A percentile compares a stretch with the other conserved stretches of the same genome.
Conservation (phyloP, 495 filamentous ascomycete species). For the Cercophora scortea region DNA sequence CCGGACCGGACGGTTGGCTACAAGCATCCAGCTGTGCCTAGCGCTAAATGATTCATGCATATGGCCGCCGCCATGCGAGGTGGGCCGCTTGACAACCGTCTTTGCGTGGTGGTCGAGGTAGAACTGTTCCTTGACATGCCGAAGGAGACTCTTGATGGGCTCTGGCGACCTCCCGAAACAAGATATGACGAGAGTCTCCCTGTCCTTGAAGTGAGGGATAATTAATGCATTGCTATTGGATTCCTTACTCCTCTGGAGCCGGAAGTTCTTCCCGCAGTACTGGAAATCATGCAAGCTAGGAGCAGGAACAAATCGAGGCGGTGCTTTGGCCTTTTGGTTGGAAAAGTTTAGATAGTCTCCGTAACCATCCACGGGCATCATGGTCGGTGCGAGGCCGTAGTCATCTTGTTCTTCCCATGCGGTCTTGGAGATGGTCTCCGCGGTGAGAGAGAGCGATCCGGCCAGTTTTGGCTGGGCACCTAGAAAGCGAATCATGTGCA, state of each 20-base stretch:
- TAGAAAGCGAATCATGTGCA: conserved; percentile 54
- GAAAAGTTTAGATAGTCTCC: conserved; percentile 37
- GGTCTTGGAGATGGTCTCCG: conserved; percentile 44
- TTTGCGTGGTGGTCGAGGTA: conserved; percentile 35
- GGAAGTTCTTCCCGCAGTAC: conserved; percentile 31
- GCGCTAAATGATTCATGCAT: conserved; percentile 21
- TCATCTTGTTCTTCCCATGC: conserved; percentile 47
- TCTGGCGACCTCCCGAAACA: conserved; percentile 38
- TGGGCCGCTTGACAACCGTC: conserved; percentile 45
- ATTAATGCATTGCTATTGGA: too few species aligned
- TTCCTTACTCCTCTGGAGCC: conserved; percentile 29
- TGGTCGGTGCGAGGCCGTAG: conserved; percentile 20
- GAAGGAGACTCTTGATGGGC: conserved; percentile 56
- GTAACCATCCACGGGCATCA: conserved; percentile 23
- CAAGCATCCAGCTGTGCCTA: conserved; percentile 52
- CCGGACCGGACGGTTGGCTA: conserved; percentile 61
- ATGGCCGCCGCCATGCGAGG: conserved; percentile 10
- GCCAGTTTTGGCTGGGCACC: conserved; percentile 44
- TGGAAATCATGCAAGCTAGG: conserved; percentile 33
- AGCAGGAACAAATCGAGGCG: conserved; percentile 32
- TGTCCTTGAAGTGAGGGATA: conserved; percentile 22
- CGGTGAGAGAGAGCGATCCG: conserved; percentile 47
- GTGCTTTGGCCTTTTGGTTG: conserved; percentile 29
- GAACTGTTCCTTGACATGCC: conserved; percentile 46
- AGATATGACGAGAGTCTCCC: conserved; percentile 32